Percentiles rank a stretch among this genome's conserved stretches.
Evolutionary conservation across 768 basidiomycete species (phyloP).

Genomic region (Wakefieldia striispora): DNA sequence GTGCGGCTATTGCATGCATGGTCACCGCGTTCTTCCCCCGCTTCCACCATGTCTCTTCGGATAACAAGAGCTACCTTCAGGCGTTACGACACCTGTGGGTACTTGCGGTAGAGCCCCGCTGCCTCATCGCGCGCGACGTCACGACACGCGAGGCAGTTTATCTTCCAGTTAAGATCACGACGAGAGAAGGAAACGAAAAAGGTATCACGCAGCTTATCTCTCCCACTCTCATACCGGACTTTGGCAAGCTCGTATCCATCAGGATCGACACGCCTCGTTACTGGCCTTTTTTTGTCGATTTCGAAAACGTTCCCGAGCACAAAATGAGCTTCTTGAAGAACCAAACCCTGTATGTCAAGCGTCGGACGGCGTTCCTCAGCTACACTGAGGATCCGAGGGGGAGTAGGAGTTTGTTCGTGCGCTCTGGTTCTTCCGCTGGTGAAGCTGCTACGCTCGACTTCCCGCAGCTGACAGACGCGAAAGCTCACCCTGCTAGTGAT

Average conservation of each 20-base stretch:
- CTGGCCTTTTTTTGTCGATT: conserved; percentile 88
- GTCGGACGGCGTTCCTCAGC: conserved; percentile 87
- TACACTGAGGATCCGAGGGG: conserved; percentile 95
- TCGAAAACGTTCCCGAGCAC: conserved; percentile 64
- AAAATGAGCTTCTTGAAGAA: conserved; percentile 65
- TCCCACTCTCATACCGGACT: conserved; percentile 89
- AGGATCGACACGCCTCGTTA: conserved; percentile 93
- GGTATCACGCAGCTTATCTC: conserved; percentile 82
- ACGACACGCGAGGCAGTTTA: conserved; percentile 90
- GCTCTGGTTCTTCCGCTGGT: conserved; percentile 80
- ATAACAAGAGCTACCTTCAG: conserved; percentile 90
- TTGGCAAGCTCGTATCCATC: conserved; percentile 78
- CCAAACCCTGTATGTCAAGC: conserved; percentile 89
- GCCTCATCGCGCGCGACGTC: conserved; percentile 88
- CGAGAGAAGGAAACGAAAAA: conserved; percentile 60
- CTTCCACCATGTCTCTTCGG: conserved; percentile 72
- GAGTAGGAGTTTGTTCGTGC: conserved; percentile 86
- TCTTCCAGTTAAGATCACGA: conserved; percentile 85
- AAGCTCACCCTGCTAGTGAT: conserved; percentile 67
- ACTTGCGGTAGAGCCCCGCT: conserved; percentile 90
- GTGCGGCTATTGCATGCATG: conserved; percentile 89
- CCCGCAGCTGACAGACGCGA: conserved; percentile 67
- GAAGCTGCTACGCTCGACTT: conserved; percentile 86
- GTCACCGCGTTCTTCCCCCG: conserved; percentile 90
- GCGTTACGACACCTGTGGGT: conserved; percentile 96